These are phyloP conservation scores for Verbascum thapsus DNA, from an alignment of 257 asterid genomes.

Conservation along the genomic window DNA sequence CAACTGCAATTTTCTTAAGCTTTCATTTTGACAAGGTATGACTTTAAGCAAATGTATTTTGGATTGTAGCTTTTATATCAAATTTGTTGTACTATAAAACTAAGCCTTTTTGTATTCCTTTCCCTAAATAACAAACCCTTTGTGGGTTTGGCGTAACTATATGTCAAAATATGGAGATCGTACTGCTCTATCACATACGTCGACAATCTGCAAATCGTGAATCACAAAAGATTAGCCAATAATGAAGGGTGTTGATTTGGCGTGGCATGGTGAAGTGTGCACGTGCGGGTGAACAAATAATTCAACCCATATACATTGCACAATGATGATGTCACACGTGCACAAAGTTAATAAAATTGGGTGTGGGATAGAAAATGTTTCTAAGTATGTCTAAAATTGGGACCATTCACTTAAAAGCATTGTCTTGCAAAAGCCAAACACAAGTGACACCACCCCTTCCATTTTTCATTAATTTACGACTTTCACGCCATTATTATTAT, in stretches of 20 bases:
- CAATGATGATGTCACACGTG: slow-evolving; percentile 47
- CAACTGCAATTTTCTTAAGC: slow-evolving; percentile 13
- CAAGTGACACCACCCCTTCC: slow-evolving; percentile 17
- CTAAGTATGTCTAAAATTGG: slow-evolving; percentile 29
- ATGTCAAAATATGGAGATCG: not conserved
- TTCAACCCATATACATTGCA: slow-evolving; percentile 1
- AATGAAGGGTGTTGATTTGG: not conserved
- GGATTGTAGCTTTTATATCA: not conserved
- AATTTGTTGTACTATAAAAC: not conserved
- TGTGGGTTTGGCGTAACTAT: too few relatives aligned
- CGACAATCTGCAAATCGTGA: too few relatives aligned
- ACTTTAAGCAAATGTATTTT: slow-evolving; percentile 2
- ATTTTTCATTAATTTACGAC: not conserved
- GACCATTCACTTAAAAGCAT: slow-evolving; percentile 31
- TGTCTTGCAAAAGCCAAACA: slow-evolving; percentile 57
- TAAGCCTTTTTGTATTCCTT: too few relatives aligned
- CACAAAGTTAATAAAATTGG: slow-evolving; percentile 33
- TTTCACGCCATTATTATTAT: not conserved
- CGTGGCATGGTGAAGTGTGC: slow-evolving; percentile 15
- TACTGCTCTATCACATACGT: too few relatives aligned
- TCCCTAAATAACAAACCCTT: too few relatives aligned
- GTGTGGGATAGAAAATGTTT: slow-evolving; percentile 22
- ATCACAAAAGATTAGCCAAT: too few relatives aligned
- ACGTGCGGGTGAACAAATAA: slow-evolving; percentile 32
- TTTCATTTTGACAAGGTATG: not conserved